Evolutionary conservation across 2,329 filamentous ascomycete species (phyloP).

Genomic region (Xylariaceae sp.): DNA sequence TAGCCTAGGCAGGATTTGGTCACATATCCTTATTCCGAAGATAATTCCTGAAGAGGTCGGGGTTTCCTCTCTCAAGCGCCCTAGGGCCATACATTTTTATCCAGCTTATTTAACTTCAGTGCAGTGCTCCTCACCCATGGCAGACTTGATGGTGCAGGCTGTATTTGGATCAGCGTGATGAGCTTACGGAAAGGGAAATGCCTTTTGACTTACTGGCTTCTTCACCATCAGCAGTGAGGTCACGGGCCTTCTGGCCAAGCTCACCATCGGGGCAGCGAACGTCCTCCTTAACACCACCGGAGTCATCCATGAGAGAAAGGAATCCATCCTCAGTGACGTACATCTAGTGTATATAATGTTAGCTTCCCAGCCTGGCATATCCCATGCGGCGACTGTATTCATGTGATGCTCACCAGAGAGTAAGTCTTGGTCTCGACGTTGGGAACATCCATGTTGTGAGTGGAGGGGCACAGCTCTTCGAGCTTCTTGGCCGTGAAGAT

Average conservation of each 20-base stretch:
- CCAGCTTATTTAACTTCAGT: conserved; percentile 24
- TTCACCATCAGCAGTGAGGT: conserved; percentile 81
- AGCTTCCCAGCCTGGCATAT: not conserved
- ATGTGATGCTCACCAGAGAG: conserved; percentile 37
- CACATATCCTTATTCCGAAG: not conserved
- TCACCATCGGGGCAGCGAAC: conserved; percentile 91
- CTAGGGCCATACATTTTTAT: not conserved
- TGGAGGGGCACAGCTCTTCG: conserved; percentile 97
- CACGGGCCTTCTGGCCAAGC: conserved; percentile 79
- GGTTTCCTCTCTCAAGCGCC: not conserved
- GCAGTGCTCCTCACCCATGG: conserved; percentile 92
- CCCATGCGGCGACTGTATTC: not conserved
- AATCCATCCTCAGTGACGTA: conserved; percentile 92
- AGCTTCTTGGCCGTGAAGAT: conserved; percentile 99
- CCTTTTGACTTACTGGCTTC: conserved; percentile 63
- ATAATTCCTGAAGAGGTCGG: not conserved
- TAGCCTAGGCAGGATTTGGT: not conserved
- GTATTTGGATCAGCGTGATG: conserved; percentile 1
- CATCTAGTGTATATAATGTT: conserved; percentile 49
- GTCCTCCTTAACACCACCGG: conserved; percentile 87
- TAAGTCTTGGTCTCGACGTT: conserved; percentile 96
- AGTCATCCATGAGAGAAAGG: conserved; percentile 88
- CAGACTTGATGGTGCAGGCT: conserved; percentile 90
- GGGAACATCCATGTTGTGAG: conserved; percentile 97
- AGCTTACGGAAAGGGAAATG: not conserved